phyloP scores from a whole-genome alignment of 352 stramenopile species.

The Globisporangium megalacanthum region DNA sequence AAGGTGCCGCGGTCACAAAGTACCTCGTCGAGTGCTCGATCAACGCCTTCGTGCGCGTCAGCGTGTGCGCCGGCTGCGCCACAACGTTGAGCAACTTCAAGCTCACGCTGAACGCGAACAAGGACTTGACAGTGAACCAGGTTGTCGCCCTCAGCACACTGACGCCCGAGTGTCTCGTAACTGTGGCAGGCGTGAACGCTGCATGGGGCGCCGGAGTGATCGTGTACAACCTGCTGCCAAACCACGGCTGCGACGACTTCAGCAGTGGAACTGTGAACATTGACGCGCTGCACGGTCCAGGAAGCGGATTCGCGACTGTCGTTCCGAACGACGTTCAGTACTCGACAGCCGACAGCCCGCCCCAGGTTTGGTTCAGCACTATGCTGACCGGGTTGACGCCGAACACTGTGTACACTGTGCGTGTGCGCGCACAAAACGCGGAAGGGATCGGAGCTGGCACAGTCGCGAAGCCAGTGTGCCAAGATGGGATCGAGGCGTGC shows the following conservation, averaged over 20 bases:
- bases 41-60: constrained; percentile 30
- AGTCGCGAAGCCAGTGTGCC: constrained; percentile 82
- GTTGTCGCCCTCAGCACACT: constrained; percentile 43
- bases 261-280: constrained; percentile 21
- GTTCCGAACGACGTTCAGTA: constrained; percentile 10
- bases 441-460: constrained; percentile 63
- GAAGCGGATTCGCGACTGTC: constrained; percentile 38
- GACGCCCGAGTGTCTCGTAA: constrained; percentile 44
- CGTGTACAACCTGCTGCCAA: constrained; percentile 34
- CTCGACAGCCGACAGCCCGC: neutral
- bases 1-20: constrained; percentile 57
- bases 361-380: constrained; percentile 19
- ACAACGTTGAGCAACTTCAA: constrained; percentile 24
- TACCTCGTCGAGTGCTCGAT: constrained; percentile 89
- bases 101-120: constrained; percentile 31
- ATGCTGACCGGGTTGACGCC: constrained; percentile 29
- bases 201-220: constrained; percentile 29
- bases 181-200: constrained; percentile 27
- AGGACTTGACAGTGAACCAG: constrained; percentile 25
- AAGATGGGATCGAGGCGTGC: constrained; percentile 82
- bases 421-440: constrained; percentile 79
- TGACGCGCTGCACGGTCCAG: constrained; percentile 36
- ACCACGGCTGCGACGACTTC: constrained; percentile 75
- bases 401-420: constrained; percentile 70
- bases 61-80: constrained; percentile 49